A percentile compares a stretch with the other conserved stretches of the same genome.
Evolutionary conservation across 1,139 yeast species (phyloP).

Genomic region (Zygoascus hellenicus): DNA sequence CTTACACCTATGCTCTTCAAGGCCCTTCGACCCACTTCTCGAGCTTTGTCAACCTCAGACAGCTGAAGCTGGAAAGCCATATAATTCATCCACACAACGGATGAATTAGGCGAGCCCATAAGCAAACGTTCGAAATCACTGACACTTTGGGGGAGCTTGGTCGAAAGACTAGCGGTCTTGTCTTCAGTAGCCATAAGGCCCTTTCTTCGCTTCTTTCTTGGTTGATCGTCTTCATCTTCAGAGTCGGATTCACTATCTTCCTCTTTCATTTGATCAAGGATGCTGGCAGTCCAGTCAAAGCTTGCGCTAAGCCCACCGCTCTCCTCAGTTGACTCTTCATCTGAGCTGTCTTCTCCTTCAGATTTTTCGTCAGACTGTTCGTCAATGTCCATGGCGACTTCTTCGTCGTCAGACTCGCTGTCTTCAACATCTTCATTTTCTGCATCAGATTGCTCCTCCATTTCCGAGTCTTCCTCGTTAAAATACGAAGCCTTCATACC

Average conservation of each 20-base stretch:
- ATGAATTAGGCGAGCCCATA: slow-evolving; percentile 88
- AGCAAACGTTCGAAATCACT: slow-evolving; percentile 87
- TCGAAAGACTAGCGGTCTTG: slow-evolving; percentile 73
- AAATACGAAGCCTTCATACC: slow-evolving; percentile 96
- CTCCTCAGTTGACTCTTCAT: slow-evolving; percentile 28
- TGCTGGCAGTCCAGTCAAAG: slow-evolving; percentile 91
- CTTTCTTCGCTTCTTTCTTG: slow-evolving; percentile 39
- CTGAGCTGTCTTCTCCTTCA: slow-evolving; percentile 30
- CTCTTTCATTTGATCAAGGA: slow-evolving; percentile 68
- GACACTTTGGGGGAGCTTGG: slow-evolving; percentile 86
- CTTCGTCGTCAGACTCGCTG: slow-evolving; percentile 29
- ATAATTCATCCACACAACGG: slow-evolving; percentile 94
- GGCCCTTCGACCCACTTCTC: slow-evolving; percentile 91
- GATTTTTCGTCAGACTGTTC: slow-evolving; percentile 21
- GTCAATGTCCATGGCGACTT: slow-evolving; percentile 31
- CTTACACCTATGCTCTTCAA: slow-evolving; percentile 83
- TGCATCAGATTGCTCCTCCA: slow-evolving; percentile 32
- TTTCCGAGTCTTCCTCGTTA: slow-evolving; percentile 37
- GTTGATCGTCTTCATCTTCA: slow-evolving; percentile 29
- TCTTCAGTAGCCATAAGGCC: slow-evolving; percentile 54
- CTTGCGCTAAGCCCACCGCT: slow-evolving; percentile 68
- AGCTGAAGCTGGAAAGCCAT: slow-evolving; percentile 96
- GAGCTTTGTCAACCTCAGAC: slow-evolving; percentile 89
- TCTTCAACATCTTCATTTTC: slow-evolving; percentile 28
- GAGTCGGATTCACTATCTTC: slow-evolving; percentile 38